Evolutionary conservation across 2,329 filamentous ascomycete species (phyloP).

Genomic region (Endoconidiophora polonica): DNA sequence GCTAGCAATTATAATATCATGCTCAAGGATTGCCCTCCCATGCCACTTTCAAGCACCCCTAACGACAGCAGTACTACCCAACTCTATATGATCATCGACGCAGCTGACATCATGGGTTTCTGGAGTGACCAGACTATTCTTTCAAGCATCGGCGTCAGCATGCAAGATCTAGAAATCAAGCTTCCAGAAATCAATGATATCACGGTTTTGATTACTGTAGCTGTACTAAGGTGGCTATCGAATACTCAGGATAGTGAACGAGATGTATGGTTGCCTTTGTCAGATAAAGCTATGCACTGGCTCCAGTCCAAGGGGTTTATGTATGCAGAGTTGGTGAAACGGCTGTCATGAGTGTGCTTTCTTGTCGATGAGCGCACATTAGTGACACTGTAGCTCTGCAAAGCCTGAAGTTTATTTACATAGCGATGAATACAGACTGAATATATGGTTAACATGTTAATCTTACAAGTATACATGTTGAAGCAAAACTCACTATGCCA

Average conservation of each 20-base stretch:
- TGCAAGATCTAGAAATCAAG: slow-evolving; percentile 6
- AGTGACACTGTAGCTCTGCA: no score
- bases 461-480: no score
- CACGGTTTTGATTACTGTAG: slow-evolving; percentile 18
- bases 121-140: slow-evolving; percentile 16
- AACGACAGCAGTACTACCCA: neutral
- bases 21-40: no score
- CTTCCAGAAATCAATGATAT: slow-evolving; percentile 3
- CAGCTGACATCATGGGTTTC: neutral
- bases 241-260: slow-evolving; percentile 25
- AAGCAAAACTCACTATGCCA: no score
- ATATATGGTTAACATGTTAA: no score
- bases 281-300: slow-evolving; percentile 41
- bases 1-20: no score
- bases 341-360: no score
- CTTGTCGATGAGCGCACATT: no score
- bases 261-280: slow-evolving; percentile 48
- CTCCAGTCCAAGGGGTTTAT: slow-evolving; percentile 16
- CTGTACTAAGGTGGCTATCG: slow-evolving; percentile 34
- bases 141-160: neutral
- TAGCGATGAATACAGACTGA: no score
- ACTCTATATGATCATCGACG: neutral
- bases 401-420: no score
- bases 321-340: no score
- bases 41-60: no score